Evolutionary conservation across 176 grass and related monocot species (phyloP), one percentile per base, ranked within the genome.

Genomic region (Phragmites australis): DNA sequence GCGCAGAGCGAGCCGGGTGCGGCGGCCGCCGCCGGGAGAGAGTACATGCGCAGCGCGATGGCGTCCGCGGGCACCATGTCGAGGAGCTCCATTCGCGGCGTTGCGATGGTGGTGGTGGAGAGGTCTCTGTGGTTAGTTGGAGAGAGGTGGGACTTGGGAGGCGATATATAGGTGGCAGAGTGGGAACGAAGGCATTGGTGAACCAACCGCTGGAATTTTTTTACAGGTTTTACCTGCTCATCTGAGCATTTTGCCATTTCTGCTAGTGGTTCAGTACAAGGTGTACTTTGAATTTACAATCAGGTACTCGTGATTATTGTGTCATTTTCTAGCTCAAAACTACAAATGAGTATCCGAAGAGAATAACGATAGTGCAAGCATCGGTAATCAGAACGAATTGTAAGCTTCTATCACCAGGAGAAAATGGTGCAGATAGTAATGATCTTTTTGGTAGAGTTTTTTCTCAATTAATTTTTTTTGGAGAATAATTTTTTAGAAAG

Each of bases 21-120:
- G 42, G 26, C 52, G 37, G 44, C 78, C 3, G 74, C 55, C 14
- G 85, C 76, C 7, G 80, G 86, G 67, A 89, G 71, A 25, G 83
- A 87, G 83, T 84, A 65, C 68, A 91, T 42, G 60, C 69, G 86
- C 46, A 89, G 47, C 8, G 60, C 86, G 8, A 87, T 80, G 71
- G 85, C 75, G 4, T 87, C 86, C 50, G 84, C 53, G 57, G 83
- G 88, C 54, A 81, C 87, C 72, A 89, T 59, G 67, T 84, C 72
- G 61, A 94, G 85, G 70, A 88, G 83, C 76, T 91, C 86, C 92
- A 94, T 94, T 75, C 8, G 39, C 68, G 9, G 48, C 51, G 22
- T 8, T 6, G 43, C 6, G 75, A 27, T 7, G 76, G 18, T 46
- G 2, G 48, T 6, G 46, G 41, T 11, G 50, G 58, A 5, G 23